Evolutionary conservation across 2,329 filamentous ascomycete species (phyloP), one percentile per base, ranked within the genome.

Genomic region (Aspergillus sp.): DNA sequence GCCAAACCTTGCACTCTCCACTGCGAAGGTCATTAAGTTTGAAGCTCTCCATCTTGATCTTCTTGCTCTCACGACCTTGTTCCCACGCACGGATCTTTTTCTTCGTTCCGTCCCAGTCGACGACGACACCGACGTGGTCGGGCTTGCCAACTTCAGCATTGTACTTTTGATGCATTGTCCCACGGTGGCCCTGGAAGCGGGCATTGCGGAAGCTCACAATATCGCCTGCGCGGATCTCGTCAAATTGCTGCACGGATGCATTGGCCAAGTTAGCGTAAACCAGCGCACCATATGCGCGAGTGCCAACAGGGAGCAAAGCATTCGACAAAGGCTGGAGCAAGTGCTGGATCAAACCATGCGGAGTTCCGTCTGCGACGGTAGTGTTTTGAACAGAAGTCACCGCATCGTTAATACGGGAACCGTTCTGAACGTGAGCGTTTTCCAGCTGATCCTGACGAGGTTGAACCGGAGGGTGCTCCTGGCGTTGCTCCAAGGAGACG

Each of bases 91-190:
- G 76, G 22, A 98, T 85, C 77, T 97, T 96, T 79, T 95, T 95
- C 80, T 96, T 95, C 37, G 89, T 95, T 3, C 93, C 93, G 67
- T 98, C 93, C 93, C 93, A 98, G 67, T 98, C 93, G 7, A 89
- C 81, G 3, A 98, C 91, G 2, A 98, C 74, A 2, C 81, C 93
- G 0, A 97, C 91, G 61, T 98, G 93, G 54, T 91, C 79, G 7
- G 81, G 88, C 65, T 88, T 93, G 55, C 90, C 90, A 1, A 96
- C 88, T 58, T 98, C 93, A 45, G 82, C 75, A 43, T 78, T 84
- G 68, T 98, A 98, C 68, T 96, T 97, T 56, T 88, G 86, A 65
- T 97, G 90, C 86, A 98, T 90, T 4, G 90, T 81, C 1, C 93
- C 93, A 58, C 91, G 88, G 68, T 96, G 95, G 50, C 93, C 93